phyloP scores from a whole-genome alignment of 495 filamentous ascomycete species.

The Penicillium silybi region DNA sequence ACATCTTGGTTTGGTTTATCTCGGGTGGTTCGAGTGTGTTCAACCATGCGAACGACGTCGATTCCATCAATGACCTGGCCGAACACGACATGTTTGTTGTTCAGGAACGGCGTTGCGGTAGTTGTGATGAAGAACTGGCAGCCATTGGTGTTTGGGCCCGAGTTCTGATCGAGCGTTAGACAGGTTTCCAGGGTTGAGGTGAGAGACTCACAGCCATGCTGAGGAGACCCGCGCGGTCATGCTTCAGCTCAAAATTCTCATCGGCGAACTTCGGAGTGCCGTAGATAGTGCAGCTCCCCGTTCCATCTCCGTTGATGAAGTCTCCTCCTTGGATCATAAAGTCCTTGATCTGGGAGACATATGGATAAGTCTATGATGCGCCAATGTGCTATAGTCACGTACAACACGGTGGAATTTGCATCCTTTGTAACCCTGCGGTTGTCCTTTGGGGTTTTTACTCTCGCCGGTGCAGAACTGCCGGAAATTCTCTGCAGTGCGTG shows the following conservation, averaged over 20 bases:
- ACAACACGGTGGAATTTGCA: conserved; percentile 93
- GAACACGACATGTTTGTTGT: conserved; percentile 94
- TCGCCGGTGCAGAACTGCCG: conserved; percentile 96
- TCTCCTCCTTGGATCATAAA: conserved; percentile 99
- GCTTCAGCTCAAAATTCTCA: conserved; percentile 81
- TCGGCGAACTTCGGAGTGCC: conserved; percentile 80
- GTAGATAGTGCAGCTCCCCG: conserved; percentile 83
- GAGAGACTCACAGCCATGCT: conserved; percentile 79
- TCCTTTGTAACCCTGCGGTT: conserved; percentile 89
- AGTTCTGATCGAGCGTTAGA: conserved; percentile 55
- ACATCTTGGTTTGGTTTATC: conserved; percentile 86
- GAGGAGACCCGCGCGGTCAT: conserved; percentile 73
- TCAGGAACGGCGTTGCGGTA: conserved; percentile 79
- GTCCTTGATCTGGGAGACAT: conserved; percentile 70
- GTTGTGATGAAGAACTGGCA: conserved; percentile 98
- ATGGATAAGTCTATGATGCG: neutral
- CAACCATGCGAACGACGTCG: conserved; percentile 85
- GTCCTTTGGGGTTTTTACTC: conserved; percentile 72
- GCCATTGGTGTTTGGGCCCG: conserved; percentile 90
- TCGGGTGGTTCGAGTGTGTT: conserved; percentile 74
- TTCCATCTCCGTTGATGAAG: conserved; percentile 92
- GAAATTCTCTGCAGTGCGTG: conserved; percentile 93
- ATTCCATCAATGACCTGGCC: conserved; percentile 87
- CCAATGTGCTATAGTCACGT: conserved; percentile 30
- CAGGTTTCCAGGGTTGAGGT: neutral